These are phyloP conservation scores for Cyberlindnera petersonii DNA, from an alignment of 805 yeast species.

Conservation along the genomic window DNA sequence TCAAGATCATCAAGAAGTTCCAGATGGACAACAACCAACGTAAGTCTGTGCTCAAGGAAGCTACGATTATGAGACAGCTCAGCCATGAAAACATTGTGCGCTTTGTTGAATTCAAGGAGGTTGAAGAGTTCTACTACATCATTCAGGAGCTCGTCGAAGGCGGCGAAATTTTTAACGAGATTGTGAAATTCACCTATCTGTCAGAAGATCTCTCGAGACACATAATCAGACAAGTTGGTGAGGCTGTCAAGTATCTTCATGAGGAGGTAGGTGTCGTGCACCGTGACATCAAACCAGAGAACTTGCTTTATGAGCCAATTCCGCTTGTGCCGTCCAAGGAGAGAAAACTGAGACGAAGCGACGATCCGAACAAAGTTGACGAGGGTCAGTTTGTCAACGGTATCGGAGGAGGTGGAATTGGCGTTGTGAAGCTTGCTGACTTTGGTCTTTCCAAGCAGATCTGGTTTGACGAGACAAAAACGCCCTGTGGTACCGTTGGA, in stretches of 20 bases:
- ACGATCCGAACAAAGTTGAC: slow-evolving; percentile 69
- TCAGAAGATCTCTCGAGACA: slow-evolving; percentile 63
- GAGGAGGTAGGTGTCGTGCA: slow-evolving; percentile 75
- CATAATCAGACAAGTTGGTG: slow-evolving; percentile 57
- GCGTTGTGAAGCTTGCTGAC: slow-evolving; percentile 86
- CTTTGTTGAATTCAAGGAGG: slow-evolving; percentile 54
- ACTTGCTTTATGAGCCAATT: slow-evolving; percentile 61
- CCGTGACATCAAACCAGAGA: slow-evolving; percentile 81
- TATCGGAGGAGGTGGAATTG: slow-evolving; percentile 91
- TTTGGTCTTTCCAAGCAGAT: slow-evolving; percentile 92
- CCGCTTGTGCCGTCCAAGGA: slow-evolving; percentile 39
- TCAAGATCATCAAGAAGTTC: slow-evolving; percentile 66
- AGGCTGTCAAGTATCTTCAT: slow-evolving; percentile 66
- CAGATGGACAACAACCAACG: slow-evolving; percentile 33
- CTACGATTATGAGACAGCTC: slow-evolving; percentile 42
- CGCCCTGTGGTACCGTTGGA: slow-evolving; percentile 99
- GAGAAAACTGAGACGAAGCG: slow-evolving; percentile 42
- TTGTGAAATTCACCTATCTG: slow-evolving; percentile 62
- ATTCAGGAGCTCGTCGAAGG: slow-evolving; percentile 73
- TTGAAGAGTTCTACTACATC: slow-evolving; percentile 58
- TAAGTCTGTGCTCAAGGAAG: slow-evolving; percentile 40
- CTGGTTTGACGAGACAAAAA: slow-evolving; percentile 75
- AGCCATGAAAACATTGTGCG: slow-evolving; percentile 58
- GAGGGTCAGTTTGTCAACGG: slow-evolving; percentile 83
- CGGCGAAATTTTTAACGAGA: slow-evolving; percentile 70